These are phyloP conservation scores for Candida awuae DNA, from an alignment of 805 yeast species.

Conservation along the genomic window DNA sequence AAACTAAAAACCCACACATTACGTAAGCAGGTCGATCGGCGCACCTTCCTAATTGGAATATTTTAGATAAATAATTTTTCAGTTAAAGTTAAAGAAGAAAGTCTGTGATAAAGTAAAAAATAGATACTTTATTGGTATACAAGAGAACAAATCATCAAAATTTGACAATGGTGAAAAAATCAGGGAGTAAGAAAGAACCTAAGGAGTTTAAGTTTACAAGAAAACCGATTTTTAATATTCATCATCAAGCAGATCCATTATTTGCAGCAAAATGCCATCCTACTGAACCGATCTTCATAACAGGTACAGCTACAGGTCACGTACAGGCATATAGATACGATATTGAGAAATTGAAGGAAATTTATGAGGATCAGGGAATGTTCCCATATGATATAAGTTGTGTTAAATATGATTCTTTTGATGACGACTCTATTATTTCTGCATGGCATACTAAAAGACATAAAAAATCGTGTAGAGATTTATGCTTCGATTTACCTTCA, in stretches of 20 bases:
- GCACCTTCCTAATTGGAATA: no score
- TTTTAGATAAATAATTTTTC: no score
- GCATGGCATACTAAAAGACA: conserved; percentile 86
- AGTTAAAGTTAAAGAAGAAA: no score
- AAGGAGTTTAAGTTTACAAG: conserved; percentile 10
- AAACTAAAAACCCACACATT: no score
- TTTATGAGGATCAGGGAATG: conserved; percentile 21
- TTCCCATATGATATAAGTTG: conserved; percentile 24
- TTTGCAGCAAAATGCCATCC: conserved; percentile 80
- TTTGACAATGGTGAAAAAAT: conserved; percentile 5
- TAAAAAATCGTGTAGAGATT: conserved; percentile 75
- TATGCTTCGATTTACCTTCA: conserved; percentile 47
- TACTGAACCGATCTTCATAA: conserved; percentile 46
- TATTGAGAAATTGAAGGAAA: conserved; percentile 35
- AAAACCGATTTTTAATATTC: conserved; percentile 32
- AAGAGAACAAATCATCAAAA: no score
- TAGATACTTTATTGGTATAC: no score
- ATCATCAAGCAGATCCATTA: conserved; percentile 49
- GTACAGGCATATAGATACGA: conserved; percentile 56
- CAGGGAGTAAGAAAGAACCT: neutral
- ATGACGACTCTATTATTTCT: conserved; percentile 25
- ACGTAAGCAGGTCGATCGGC: no score
- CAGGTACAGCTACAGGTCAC: conserved; percentile 81
- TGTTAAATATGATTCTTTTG: conserved; percentile 23
- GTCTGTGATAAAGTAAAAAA: no score